Percentiles rank a stretch among this genome's conserved stretches.
phyloP scores from a whole-genome alignment of 345 rosid genomes.

The Kernera saxatilis region DNA sequence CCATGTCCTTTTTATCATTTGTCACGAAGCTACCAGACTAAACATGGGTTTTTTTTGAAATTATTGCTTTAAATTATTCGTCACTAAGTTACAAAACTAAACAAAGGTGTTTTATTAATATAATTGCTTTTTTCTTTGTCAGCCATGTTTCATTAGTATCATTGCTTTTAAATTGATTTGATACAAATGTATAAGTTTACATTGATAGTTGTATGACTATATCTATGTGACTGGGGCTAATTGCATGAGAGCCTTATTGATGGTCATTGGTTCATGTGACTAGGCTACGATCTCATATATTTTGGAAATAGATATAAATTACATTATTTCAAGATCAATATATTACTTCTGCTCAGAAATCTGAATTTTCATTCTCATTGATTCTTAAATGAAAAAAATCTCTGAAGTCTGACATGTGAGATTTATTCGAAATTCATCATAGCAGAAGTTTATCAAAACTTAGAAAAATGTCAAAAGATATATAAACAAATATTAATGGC shows the following conservation, averaged over 20 bases:
- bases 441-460: slow-evolving; percentile 7
- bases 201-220: no score
- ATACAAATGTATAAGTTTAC: no score
- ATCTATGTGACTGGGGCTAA: not conserved
- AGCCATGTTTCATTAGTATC: no score
- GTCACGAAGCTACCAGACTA: not conserved
- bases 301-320: not conserved
- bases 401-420: slow-evolving; percentile 40
- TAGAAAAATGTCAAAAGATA: no score
- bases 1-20: not conserved
- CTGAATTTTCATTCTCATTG: slow-evolving; percentile 24
- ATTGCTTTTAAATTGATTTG: not conserved
- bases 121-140: no score
- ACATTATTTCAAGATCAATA: no score
- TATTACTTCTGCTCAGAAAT: not conserved
- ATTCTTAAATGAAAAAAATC: slow-evolving; percentile 13
- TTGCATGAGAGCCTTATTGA: not conserved
- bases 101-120: no score
- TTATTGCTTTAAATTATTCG: no score
- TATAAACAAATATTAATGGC: no score
- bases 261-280: not conserved
- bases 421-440: slow-evolving; percentile 29
- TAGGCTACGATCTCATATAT: not conserved
- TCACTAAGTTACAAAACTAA: no score
- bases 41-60: no score